Evolutionary conservation across 352 stramenopile species (phyloP).

Genomic region (Globisporangium uncinulatum): DNA sequence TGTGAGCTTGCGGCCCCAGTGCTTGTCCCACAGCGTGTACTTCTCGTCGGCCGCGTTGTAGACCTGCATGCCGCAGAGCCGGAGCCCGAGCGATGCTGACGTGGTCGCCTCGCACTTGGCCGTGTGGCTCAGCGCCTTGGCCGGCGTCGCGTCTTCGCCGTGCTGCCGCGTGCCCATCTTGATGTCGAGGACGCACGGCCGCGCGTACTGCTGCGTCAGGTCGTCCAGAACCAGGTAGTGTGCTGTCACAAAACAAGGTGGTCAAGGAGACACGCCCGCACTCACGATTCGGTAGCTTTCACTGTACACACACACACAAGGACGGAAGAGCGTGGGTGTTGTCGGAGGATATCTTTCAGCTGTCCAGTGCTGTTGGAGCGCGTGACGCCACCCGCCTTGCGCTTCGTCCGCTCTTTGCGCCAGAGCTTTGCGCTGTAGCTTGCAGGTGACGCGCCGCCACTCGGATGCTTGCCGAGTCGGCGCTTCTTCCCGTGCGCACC

Average conservation of each 20-base stretch:
- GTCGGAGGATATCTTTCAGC: slow-evolving; percentile 18
- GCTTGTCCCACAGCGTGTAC: slow-evolving; percentile 78
- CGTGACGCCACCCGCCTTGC: slow-evolving; percentile 6
- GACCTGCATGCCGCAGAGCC: slow-evolving; percentile 80
- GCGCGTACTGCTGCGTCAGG: slow-evolving; percentile 54
- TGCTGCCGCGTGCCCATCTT: slow-evolving; percentile 82
- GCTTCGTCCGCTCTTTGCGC: slow-evolving; percentile 36
- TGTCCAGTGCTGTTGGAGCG: slow-evolving; percentile 9
- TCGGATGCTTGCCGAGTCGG: slow-evolving; percentile 19
- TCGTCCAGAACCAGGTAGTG: slow-evolving; percentile 70
- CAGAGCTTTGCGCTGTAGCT: slow-evolving; percentile 63
- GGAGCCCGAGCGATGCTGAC: slow-evolving; percentile 55
- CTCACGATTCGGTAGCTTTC: too few relatives aligned
- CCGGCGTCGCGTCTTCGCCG: slow-evolving; percentile 54
- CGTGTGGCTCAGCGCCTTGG: slow-evolving; percentile 64
- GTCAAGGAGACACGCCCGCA: slow-evolving; percentile 4
- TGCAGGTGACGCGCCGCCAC: slow-evolving; percentile 7
- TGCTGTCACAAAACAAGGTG: background rate
- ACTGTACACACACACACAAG: background rate
- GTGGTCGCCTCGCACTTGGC: slow-evolving; percentile 74
- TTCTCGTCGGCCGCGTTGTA: slow-evolving; percentile 49
- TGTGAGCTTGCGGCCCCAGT: slow-evolving; percentile 60
- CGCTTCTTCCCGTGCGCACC: slow-evolving; percentile 30
- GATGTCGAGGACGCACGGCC: slow-evolving; percentile 72
- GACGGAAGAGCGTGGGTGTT: background rate